Evolutionary conservation across 768 basidiomycete species (phyloP).

Genomic region (Rhizopogon roseolus): DNA sequence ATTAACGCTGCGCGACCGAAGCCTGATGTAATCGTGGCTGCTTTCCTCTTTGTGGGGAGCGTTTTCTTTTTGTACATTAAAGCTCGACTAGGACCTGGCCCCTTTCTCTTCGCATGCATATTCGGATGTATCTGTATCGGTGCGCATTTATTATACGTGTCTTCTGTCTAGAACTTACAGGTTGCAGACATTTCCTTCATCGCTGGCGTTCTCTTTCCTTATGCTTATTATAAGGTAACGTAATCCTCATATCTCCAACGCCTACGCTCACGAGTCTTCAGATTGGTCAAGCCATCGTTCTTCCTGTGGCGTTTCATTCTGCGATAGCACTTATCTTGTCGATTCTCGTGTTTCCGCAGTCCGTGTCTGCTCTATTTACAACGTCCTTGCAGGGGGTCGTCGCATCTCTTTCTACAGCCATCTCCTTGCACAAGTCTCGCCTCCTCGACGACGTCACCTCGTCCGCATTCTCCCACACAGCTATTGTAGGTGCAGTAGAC

Average conservation of each 20-base stretch:
- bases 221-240: slow-evolving; percentile 48
- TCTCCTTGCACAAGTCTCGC: slow-evolving; percentile 41
- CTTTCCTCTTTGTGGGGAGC: slow-evolving; percentile 63
- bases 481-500: slow-evolving; percentile 27
- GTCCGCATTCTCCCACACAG: slow-evolving; percentile 24
- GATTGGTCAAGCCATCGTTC: slow-evolving; percentile 45
- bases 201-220: slow-evolving; percentile 58
- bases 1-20: slow-evolving; percentile 12
- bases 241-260: not conserved
- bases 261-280: slow-evolving; percentile 14
- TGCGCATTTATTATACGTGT: slow-evolving; percentile 17
- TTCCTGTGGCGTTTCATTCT: slow-evolving; percentile 59
- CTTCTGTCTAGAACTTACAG: not conserved
- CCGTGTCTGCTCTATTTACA: slow-evolving; percentile 58
- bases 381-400: slow-evolving; percentile 43
- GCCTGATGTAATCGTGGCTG: slow-evolving; percentile 54
- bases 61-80: slow-evolving; percentile 54
- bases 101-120: slow-evolving; percentile 50
- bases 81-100: slow-evolving; percentile 58
- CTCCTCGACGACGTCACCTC: slow-evolving; percentile 38
- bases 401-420: slow-evolving; percentile 39
- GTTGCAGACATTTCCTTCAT: slow-evolving; percentile 52
- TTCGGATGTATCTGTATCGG: slow-evolving; percentile 60
- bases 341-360: slow-evolving; percentile 55
- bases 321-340: slow-evolving; percentile 49